Evolutionary conservation across 2,329 filamentous ascomycete genomes (phyloP).

Genomic region (Colletotrichum spinosum): DNA sequence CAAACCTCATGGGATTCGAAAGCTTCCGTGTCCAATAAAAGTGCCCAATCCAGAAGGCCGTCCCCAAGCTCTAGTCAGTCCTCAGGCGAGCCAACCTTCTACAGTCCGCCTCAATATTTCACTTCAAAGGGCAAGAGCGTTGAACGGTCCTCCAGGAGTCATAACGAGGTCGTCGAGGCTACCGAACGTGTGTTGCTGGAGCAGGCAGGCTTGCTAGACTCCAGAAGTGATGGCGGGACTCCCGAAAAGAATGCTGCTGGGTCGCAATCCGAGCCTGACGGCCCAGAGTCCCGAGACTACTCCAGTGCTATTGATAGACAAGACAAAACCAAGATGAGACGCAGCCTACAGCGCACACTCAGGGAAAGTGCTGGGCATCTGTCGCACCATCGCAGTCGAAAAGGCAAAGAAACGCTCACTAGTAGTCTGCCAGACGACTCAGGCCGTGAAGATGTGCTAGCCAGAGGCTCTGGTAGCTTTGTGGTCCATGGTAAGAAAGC

Average conservation of each 20-base stretch:
- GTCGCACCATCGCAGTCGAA: slow-evolving; percentile 77
- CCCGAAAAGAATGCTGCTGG: slow-evolving; percentile 54
- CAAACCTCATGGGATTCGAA: slow-evolving; percentile 57
- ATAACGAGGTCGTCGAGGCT: slow-evolving; percentile 68
- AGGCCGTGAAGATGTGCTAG: slow-evolving; percentile 73
- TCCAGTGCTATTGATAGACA: slow-evolving; percentile 55
- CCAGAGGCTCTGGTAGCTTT: slow-evolving; percentile 87
- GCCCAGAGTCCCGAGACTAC: slow-evolving; percentile 49
- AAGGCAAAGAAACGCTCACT: slow-evolving; percentile 78
- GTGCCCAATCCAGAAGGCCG: slow-evolving; percentile 43
- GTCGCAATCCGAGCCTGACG: slow-evolving; percentile 53
- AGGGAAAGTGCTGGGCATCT: slow-evolving; percentile 80
- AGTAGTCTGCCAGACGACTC: slow-evolving; percentile 66
- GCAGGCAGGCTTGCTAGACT: slow-evolving; percentile 73
- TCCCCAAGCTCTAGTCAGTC: slow-evolving; percentile 52
- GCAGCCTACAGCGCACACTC: slow-evolving; percentile 90
- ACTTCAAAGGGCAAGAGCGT: slow-evolving; percentile 17
- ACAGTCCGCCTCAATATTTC: slow-evolving; percentile 37
- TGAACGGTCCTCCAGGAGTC: slow-evolving; percentile 42
- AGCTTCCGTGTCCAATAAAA: slow-evolving; percentile 38
- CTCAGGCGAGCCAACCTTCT: slow-evolving; percentile 39
- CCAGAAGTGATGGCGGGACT: slow-evolving; percentile 48
- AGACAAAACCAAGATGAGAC: slow-evolving; percentile 78
- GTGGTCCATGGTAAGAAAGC: slow-evolving; percentile 98
- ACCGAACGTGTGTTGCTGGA: slow-evolving; percentile 75